Percentiles rank a stretch among this genome's conserved stretches.
These are phyloP conservation scores for Trichosanthes cucumerina DNA, from an alignment of 306 rosid species.

Conservation along the genomic window DNA sequence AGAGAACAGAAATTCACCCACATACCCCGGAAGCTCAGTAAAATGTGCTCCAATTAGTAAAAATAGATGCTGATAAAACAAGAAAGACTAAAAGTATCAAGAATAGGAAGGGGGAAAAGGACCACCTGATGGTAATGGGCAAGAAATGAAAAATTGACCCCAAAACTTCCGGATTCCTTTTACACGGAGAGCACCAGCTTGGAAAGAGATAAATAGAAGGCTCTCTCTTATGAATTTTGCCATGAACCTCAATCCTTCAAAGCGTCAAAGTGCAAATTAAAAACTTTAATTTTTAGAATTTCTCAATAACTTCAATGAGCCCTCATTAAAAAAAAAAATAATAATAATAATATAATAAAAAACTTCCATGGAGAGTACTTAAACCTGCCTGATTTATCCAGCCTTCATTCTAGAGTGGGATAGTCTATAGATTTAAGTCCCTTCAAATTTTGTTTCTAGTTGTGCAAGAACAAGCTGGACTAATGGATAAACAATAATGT, in stretches of 20 bases:
- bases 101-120: background rate
- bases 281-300: too few species aligned
- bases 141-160: too few species aligned
- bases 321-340: too few species aligned
- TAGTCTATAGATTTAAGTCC: background rate
- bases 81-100: background rate
- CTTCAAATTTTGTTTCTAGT: background rate
- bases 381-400: background rate
- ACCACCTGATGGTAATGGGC: too few species aligned
- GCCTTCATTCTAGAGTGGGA: background rate
- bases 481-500: background rate
- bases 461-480: background rate
- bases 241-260: too few species aligned
- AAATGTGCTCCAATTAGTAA: background rate
- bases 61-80: background rate
- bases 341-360: too few species aligned
- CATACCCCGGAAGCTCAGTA: background rate
- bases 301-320: too few species aligned
- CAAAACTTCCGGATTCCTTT: too few species aligned
- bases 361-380: background rate
- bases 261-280: too few species aligned
- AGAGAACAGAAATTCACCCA: background rate
- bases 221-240: too few species aligned
- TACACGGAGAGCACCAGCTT: too few species aligned
- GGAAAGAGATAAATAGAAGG: too few species aligned